Evolutionary conservation across 2,329 filamentous ascomycete species (phyloP).

Genomic region (Pseudogymnoascus destructans): DNA sequence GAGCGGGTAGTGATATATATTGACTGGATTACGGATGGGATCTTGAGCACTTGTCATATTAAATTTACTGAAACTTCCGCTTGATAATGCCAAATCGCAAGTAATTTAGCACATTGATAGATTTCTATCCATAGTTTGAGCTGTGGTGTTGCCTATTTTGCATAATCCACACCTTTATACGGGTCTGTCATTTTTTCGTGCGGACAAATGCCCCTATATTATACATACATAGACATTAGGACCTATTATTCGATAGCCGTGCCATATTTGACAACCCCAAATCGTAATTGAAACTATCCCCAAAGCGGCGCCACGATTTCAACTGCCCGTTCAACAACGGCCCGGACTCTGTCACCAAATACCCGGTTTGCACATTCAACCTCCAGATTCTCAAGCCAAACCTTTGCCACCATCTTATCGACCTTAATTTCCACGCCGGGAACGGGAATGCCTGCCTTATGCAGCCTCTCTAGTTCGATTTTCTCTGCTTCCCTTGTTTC

Average conservation of each 20-base stretch:
- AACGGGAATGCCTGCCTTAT: constrained; percentile 76
- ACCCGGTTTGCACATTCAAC: constrained; percentile 74
- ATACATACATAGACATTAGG: background rate
- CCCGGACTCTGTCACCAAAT: constrained; percentile 70
- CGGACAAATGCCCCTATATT: background rate
- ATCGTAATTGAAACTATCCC: constrained; percentile 28
- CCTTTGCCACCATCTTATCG: constrained; percentile 72
- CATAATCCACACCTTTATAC: background rate
- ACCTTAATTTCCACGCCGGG: constrained; percentile 79
- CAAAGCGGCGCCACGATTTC: constrained; percentile 73
- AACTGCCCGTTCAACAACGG: constrained; percentile 78
- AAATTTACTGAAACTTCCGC: background rate
- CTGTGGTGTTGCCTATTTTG: background rate
- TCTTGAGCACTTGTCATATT: background rate
- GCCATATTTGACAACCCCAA: background rate
- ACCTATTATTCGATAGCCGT: background rate
- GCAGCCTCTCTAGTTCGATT: constrained; percentile 62
- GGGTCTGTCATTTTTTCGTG: background rate
- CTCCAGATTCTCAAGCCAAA: constrained; percentile 86
- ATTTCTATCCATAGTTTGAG: background rate
- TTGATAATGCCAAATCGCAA: background rate
- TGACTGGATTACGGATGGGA: background rate
- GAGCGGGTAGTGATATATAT: background rate
- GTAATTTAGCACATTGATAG: background rate
- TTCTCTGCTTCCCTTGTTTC: constrained; percentile 29